Conservation (phyloP, 2,329 filamentous ascomycete species). For the Passalora sequoiae region DNA sequence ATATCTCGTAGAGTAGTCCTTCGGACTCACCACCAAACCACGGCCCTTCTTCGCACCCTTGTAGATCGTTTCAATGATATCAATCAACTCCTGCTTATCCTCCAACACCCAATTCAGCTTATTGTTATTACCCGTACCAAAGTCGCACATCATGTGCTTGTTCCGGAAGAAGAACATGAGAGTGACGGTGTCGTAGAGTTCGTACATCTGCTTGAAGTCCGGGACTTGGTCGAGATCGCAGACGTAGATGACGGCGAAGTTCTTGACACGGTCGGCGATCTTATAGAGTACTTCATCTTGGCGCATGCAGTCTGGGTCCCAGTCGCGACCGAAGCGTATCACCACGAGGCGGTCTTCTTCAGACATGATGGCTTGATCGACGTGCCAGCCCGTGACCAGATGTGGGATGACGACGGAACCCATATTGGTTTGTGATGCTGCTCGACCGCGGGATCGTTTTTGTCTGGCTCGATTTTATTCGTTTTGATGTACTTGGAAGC, state of each 20-base stretch:
- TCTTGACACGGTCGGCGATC: slow-evolving; percentile 89
- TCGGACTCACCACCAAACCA: slow-evolving; percentile 92
- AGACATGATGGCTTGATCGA: slow-evolving; percentile 87
- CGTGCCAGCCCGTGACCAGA: slow-evolving; percentile 89
- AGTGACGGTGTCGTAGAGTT: slow-evolving; percentile 73
- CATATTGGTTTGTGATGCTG: slow-evolving; percentile 40
- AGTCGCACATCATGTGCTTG: slow-evolving; percentile 98
- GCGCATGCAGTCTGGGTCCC: slow-evolving; percentile 72
- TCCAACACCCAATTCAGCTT: slow-evolving; percentile 95
- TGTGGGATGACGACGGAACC: slow-evolving; percentile 91
- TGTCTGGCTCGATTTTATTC: not conserved
- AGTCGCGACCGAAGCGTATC: slow-evolving; percentile 87
- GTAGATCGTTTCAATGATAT: slow-evolving; percentile 97
- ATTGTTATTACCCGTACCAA: slow-evolving; percentile 97
- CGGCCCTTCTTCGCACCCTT: slow-evolving; percentile 97
- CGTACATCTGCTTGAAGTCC: slow-evolving; percentile 96
- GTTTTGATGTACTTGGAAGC: not conserved
- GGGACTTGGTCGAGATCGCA: slow-evolving; percentile 89
- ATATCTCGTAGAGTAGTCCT: slow-evolving; percentile 71
- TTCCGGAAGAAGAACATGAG: slow-evolving; percentile 98
- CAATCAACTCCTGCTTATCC: slow-evolving; percentile 97
- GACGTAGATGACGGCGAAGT: slow-evolving; percentile 86
- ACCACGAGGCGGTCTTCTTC: slow-evolving; percentile 91
- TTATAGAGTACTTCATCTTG: slow-evolving; percentile 93
- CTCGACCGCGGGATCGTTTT: not conserved